Evolutionary conservation across 257 asterid genomes (phyloP).

Genomic region (Solanum megistacrolobum): DNA sequence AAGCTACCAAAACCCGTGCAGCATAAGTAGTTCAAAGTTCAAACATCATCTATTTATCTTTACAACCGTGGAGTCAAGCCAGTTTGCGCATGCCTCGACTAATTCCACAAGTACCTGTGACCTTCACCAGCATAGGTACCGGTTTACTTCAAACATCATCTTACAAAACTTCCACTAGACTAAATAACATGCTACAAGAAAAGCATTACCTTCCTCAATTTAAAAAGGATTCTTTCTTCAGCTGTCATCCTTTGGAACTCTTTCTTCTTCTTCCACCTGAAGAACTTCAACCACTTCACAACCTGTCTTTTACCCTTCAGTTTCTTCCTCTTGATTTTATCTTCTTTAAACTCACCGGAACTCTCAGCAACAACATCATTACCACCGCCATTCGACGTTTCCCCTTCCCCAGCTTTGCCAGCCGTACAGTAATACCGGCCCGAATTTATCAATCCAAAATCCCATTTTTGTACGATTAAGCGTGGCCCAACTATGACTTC

Average conservation of each 20-base stretch:
- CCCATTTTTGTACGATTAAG: conserved; percentile 12
- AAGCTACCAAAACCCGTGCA: neutral
- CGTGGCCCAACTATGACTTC: conserved; percentile 8
- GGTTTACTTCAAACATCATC: neutral
- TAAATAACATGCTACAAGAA: neutral
- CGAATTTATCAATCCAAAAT: conserved; percentile 37
- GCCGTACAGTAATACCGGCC: conserved; percentile 22
- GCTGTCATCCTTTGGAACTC: conserved; percentile 60
- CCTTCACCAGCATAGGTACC: neutral
- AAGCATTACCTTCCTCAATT: conserved; percentile 50
- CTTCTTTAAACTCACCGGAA: conserved; percentile 25
- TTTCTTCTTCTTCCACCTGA: conserved; percentile 83
- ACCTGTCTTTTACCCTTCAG: conserved; percentile 87
- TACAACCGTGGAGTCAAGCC: neutral
- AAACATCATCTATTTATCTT: neutral
- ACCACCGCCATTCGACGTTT: conserved; percentile 10
- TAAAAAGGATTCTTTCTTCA: conserved; percentile 65
- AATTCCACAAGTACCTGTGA: neutral
- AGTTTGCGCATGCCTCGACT: neutral
- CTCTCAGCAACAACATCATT: conserved; percentile 12
- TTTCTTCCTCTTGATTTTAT: conserved; percentile 55
- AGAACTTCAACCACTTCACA: conserved; percentile 78
- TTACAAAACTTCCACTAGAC: neutral
- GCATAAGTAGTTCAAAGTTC: neutral
- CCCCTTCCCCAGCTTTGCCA: conserved; percentile 30